These are phyloP conservation scores for Candida pseudoviswanathii DNA, from an alignment of 1,139 yeast genomes.

Conservation along the genomic window DNA sequence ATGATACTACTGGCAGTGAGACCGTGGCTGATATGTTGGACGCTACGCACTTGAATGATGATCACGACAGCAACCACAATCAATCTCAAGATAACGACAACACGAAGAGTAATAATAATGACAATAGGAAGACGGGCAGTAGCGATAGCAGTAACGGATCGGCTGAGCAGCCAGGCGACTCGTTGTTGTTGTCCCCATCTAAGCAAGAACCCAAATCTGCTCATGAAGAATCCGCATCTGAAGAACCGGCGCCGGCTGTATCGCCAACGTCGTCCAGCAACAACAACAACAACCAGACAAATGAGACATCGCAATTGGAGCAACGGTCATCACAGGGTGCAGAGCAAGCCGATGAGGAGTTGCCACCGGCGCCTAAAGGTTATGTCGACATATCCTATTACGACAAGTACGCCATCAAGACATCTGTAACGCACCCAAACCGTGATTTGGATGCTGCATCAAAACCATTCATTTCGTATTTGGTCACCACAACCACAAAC, in stretches of 20 bases:
- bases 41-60: background rate
- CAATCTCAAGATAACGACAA: constrained; percentile 5
- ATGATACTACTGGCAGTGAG: constrained; percentile 2
- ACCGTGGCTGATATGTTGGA: constrained; percentile 7
- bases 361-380: constrained; percentile 5
- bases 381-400: constrained; percentile 17
- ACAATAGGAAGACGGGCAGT: background rate
- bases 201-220: background rate
- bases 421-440: constrained; percentile 68
- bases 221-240: background rate
- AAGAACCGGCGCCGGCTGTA: background rate
- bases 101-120: background rate
- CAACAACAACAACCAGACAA: background rate
- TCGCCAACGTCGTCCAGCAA: background rate
- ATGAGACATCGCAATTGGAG: background rate
- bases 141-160: background rate
- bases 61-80: constrained; percentile 8
- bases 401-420: constrained; percentile 31
- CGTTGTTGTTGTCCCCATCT: constrained; percentile 14
- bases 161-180: constrained; percentile 19
- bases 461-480: constrained; percentile 79
- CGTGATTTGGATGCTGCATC: constrained; percentile 77
- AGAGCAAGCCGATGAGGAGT: too few species aligned
- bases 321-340: too few species aligned
- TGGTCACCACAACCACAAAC: constrained; percentile 64